phyloP scores from a whole-genome alignment of 345 rosid species.

The Pelargonium nanum region DNA sequence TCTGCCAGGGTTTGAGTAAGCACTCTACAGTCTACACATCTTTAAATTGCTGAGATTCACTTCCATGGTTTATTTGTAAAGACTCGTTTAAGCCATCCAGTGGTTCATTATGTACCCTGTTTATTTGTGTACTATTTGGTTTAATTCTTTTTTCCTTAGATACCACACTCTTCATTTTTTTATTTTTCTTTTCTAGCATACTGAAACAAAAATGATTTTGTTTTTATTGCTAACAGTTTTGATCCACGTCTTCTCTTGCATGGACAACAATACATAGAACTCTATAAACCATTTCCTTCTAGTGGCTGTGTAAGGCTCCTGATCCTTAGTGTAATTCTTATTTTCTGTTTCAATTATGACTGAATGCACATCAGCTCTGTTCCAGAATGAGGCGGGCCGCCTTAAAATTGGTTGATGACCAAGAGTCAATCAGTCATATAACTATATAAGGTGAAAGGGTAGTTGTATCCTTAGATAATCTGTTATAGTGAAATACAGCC shows the following conservation, averaged over 20 bases:
- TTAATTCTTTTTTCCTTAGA: not conserved
- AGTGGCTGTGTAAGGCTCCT: constrained; percentile 47
- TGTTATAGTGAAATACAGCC: not conserved
- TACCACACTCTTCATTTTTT: not conserved
- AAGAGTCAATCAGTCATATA: too few species aligned
- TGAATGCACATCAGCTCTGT: not conserved
- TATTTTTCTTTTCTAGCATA: not conserved
- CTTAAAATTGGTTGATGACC: too few species aligned
- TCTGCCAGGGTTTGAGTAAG: constrained; percentile 64
- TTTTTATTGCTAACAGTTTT: constrained; percentile 31
- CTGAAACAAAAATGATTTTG: not conserved
- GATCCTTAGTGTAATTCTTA: not conserved
- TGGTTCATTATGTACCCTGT: not conserved
- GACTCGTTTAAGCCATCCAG: not conserved
- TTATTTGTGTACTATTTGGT: not conserved
- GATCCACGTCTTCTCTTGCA: constrained; percentile 73
- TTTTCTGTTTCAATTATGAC: not conserved
- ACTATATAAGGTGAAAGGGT: too few species aligned
- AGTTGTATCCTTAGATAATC: not conserved
- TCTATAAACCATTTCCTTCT: constrained; percentile 69
- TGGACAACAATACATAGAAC: constrained; percentile 77
- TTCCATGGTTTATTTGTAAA: not conserved
- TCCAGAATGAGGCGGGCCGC: not conserved
- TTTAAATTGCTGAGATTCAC: not conserved
- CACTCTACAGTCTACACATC: not conserved